phyloP scores from a whole-genome alignment of 2,329 filamentous ascomycete species.

The Clarireedia monteithiana region DNA sequence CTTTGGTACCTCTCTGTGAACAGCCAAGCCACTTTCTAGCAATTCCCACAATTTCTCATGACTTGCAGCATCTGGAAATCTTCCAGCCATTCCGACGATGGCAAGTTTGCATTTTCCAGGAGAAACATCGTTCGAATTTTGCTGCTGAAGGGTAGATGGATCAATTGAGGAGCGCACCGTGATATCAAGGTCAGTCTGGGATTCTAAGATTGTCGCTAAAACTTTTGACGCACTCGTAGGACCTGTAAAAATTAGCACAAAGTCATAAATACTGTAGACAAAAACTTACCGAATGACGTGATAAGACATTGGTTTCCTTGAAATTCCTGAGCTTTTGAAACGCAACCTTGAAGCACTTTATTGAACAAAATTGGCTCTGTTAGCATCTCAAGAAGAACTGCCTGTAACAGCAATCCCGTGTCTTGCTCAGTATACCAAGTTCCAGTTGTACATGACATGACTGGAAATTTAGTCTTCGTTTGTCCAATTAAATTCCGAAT shows the following conservation, averaged over 20 bases:
- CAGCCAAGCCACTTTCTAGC: conserved; percentile 65
- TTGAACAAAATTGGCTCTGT: conserved; percentile 42
- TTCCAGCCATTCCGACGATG: conserved; percentile 75
- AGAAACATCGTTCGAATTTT: conserved; percentile 3
- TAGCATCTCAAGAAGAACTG: conserved; percentile 39
- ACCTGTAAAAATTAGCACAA: conserved; percentile 33
- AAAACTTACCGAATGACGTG: conserved; percentile 36
- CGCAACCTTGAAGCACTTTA: conserved; percentile 41
- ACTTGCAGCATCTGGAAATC: conserved; percentile 66
- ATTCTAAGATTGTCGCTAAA: conserved; percentile 3
- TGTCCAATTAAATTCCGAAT: conserved; percentile 34
- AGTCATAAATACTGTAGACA: background rate
- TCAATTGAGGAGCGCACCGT: background rate
- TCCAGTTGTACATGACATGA: conserved; percentile 41
- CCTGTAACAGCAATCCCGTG: conserved; percentile 14
- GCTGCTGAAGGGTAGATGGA: background rate
- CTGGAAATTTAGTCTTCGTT: conserved; percentile 37
- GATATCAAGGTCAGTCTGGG: conserved; percentile 6
- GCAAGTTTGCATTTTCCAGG: conserved; percentile 40
- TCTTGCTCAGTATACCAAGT: conserved; percentile 11
- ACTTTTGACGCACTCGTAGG: conserved; percentile 39
- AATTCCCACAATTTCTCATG: conserved; percentile 69
- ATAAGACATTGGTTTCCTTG: conserved; percentile 36
- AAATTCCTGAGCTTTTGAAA: conserved; percentile 36
- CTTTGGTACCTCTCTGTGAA: conserved; percentile 56